Percentiles rank a stretch among this genome's conserved stretches.
Conservation (phyloP, 2,329 filamentous ascomycete genomes). For the Trichoderma harzianum region DNA sequence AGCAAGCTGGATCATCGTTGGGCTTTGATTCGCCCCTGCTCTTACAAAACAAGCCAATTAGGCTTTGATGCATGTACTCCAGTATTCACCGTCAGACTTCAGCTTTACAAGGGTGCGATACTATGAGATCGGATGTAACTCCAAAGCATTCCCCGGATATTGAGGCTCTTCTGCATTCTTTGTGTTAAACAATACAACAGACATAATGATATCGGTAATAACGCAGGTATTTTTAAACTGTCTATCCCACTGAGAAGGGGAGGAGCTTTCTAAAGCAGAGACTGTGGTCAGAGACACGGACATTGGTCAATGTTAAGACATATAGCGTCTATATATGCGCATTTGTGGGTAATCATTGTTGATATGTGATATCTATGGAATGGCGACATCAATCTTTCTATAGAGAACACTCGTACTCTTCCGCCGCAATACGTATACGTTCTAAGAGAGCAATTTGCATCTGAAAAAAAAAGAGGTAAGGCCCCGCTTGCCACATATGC, state of each 20-base stretch:
- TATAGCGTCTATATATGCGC: background rate
- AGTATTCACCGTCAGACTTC: background rate
- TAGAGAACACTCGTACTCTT: background rate
- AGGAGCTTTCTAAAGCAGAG: background rate
- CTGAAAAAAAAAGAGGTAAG: background rate
- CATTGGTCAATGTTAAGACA: background rate
- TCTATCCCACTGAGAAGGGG: background rate
- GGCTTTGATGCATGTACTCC: background rate
- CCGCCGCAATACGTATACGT: background rate
- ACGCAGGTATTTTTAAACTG: background rate
- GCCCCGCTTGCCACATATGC: background rate
- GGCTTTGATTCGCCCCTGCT: background rate
- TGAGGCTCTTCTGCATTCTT: background rate
- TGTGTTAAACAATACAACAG: background rate
- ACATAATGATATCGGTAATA: background rate
- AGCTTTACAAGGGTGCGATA: background rate
- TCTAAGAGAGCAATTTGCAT: background rate
- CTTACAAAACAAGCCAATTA: background rate
- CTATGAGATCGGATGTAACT: background rate
- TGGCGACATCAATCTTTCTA: background rate
- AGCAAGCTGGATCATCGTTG: background rate
- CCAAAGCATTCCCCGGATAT: background rate
- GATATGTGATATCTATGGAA: background rate
- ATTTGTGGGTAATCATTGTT: background rate
- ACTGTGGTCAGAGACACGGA: background rate